Base-by-base conservation (phyloP, 2,329 filamentous ascomycete species). In the Phialophora tarda region DNA sequence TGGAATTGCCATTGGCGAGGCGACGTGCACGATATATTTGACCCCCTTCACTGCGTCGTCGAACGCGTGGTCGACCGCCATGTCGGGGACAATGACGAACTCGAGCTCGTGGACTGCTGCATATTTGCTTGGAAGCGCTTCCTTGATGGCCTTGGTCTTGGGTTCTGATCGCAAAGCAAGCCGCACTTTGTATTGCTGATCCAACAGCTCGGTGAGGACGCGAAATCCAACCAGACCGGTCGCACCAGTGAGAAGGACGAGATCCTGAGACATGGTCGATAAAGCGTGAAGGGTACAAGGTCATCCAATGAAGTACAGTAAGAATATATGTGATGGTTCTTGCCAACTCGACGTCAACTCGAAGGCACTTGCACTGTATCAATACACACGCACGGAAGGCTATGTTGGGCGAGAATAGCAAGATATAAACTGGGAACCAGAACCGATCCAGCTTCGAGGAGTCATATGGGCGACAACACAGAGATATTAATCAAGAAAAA, bases 31-130 rank as follows among this genome's bases (percentile, higher is more conserved):
- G 59, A 82, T 73, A 69, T 77, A 78, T 10, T 73, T 74, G 55
- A 78, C 77, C 6, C 74, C 79, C 51, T 74, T 67, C 47, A 82
- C 72, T 0, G 77, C 78, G 1, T 73, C 64, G 58, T 78, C 74
- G 68, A 82, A 82, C 17, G 78, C 76, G 32, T 72, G 63, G 1
- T 72, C 64, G 4, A 24, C 58, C 3, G 64, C 67, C 32, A 77
- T 71, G 61, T 78, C 73, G 0, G 57, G 65, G 1, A 78, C 73
- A 53, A 75, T 71, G 24, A 65, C 69, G 51, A 76, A 74, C 34
- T 66, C 65, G n/a, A 76, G 68, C 28, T 32, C 26, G 4, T 62
- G 47, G 11, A 8, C 28, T 24, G 50, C 17, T 50, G 59, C 53
- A 26, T 60, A 24, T 64, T 62, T 32, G 34, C 69, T 66, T 4